Conservation (phyloP, 2,329 filamentous ascomycete species). For the Calonectria leucothoes region DNA sequence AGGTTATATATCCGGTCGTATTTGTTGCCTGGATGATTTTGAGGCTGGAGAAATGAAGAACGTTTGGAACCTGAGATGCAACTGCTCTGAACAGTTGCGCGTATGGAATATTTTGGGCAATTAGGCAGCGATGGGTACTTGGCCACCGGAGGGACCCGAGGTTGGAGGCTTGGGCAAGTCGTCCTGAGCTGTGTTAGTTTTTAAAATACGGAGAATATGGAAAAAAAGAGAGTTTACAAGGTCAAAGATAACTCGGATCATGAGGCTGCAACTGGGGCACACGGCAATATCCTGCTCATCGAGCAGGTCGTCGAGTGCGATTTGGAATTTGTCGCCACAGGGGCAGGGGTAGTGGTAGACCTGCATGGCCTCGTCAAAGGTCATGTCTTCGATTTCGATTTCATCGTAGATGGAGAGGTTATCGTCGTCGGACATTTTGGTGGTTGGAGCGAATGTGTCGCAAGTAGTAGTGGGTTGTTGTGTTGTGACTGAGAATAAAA, state of each 20-base stretch:
- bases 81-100: neutral
- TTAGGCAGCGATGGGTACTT: constrained; percentile 56
- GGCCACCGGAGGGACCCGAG: constrained; percentile 45
- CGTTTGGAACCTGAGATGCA: neutral
- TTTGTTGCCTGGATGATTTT: neutral
- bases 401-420: constrained; percentile 89
- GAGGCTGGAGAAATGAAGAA: neutral
- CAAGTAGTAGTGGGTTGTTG: neutral
- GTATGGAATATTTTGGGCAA: neutral
- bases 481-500: constrained; percentile 15
- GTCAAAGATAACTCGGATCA: constrained; percentile 96
- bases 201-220: neutral
- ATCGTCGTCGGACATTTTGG: constrained; percentile 71
- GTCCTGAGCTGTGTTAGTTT: constrained; percentile 47
- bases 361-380: constrained; percentile 82
- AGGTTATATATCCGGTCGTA: neutral
- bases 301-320: constrained; percentile 82
- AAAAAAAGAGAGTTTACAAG: constrained; percentile 63
- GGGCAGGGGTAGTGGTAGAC: constrained; percentile 98
- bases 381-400: constrained; percentile 99
- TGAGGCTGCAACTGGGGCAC: constrained; percentile 95
- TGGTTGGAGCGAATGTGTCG: neutral
- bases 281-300: constrained; percentile 96
- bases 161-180: constrained; percentile 56
- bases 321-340: constrained; percentile 97